Evolutionary conservation across 768 basidiomycete species (phyloP), one percentile per base, ranked within the genome.

Genomic region (Bullera alba): DNA sequence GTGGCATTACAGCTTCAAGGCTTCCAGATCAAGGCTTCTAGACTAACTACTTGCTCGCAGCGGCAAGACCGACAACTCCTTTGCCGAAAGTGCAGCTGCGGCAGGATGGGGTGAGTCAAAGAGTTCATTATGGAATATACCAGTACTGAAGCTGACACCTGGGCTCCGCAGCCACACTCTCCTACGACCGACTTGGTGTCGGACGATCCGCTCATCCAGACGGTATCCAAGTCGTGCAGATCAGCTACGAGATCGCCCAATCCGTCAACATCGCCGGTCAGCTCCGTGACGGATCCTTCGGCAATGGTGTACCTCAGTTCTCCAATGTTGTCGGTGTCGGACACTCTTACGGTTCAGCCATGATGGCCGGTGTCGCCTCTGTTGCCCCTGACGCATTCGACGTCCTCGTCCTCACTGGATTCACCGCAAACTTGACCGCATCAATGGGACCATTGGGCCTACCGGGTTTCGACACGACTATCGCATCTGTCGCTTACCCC

Each of bases 121-220:
- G 16, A 2, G 15, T 16, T 8, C n/a, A 5, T 6, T 8, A 21
- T 25, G 30, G 10, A 10, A 41, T 10, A 16, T 41, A 19, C 10
- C 15, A 41, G 21, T 10, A 35, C n/a, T n/a, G n/a, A 10, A 35
- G n/a, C n/a, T n/a, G 12, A 35, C n/a, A 35, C n/a, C 32, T 35
- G 32, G 12, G n/a, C n/a, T 5, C 5, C 16, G 21, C 21, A 53
- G 57, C 64, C 6, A 66, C 64, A 3, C 54, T 66, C 1, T 54
- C 60, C 4, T 66, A 66, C 46, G 64, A 66, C 34, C 53, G 64
- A 35, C 46, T 66, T 12, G 64, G 64, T 34, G 60, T 62, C 26
- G 60, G 60, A 4, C 46, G 46, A 30, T 66, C 64, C 15, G 56
- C 55, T 34, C 56, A 62, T 29, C 64, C 64, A 8, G 52, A 66